Conservation (phyloP, 2,329 filamentous ascomycete genomes). For the Aureobasidium mangrovei region DNA sequence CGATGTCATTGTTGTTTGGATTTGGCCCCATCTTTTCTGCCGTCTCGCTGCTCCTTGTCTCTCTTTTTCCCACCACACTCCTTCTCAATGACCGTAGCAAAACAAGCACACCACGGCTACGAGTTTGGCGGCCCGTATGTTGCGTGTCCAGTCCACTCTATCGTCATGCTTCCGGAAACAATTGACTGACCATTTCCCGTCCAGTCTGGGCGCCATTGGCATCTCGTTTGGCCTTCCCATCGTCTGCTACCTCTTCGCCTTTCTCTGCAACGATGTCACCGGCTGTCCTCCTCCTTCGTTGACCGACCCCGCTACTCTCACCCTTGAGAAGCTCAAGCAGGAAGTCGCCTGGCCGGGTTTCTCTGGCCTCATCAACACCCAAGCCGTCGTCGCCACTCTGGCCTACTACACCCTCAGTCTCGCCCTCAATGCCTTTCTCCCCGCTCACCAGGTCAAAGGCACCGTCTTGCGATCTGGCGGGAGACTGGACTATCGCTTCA, state of each 20-base stretch:
- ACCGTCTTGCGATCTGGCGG: conserved; percentile 61
- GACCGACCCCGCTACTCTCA: conserved; percentile 49
- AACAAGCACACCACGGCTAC: conserved; percentile 28
- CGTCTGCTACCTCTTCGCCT: conserved; percentile 68
- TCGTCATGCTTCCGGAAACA: neutral
- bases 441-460: conserved; percentile 63
- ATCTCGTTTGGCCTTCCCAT: conserved; percentile 76
- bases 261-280: conserved; percentile 84
- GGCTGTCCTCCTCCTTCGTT: conserved; percentile 83
- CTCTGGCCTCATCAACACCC: conserved; percentile 58
- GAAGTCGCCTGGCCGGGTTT: conserved; percentile 82
- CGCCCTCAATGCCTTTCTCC: conserved; percentile 66
- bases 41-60: neutral
- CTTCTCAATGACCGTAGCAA: conserved; percentile 4
- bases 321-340: conserved; percentile 59
- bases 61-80: neutral
- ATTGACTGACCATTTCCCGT: neutral
- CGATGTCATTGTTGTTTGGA: neutral
- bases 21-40: neutral
- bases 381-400: conserved; percentile 60
- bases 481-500: conserved; percentile 70
- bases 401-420: conserved; percentile 72
- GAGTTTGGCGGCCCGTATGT: conserved; percentile 44
- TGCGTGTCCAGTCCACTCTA: neutral
- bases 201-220: conserved; percentile 62